A percentile compares a stretch with the other conserved stretches of the same genome.
Conservation (phyloP, 1,284 basidiomycete species). For the Tilletia caries region DNA sequence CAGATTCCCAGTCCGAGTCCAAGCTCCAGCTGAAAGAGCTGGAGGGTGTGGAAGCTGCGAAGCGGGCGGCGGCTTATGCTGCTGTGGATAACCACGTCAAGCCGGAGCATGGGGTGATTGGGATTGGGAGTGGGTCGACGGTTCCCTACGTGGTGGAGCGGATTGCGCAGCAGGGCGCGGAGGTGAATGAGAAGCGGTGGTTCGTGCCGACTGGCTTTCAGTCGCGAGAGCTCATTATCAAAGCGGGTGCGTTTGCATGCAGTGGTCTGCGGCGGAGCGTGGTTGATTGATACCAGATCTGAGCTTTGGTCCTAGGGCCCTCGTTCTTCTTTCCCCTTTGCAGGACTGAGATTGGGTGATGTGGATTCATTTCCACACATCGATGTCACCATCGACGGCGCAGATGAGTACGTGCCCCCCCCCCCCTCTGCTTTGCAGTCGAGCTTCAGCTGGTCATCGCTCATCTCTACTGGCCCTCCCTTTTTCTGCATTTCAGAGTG, state of each 20-base stretch:
- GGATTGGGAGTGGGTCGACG: slow-evolving; percentile 66
- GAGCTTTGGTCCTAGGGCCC: background rate
- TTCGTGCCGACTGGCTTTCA: slow-evolving; percentile 71
- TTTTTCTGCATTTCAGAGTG: slow-evolving; percentile 62
- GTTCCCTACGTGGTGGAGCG: slow-evolving; percentile 97
- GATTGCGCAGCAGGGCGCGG: slow-evolving; percentile 77
- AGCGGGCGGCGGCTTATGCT: slow-evolving; percentile 85
- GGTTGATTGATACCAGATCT: background rate
- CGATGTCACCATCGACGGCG: slow-evolving; percentile 95
- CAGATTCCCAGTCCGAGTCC: background rate
- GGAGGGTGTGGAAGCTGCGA: slow-evolving; percentile 60
- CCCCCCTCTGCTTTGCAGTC: too few species aligned
- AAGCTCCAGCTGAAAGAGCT: background rate
- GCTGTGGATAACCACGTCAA: slow-evolving; percentile 88
- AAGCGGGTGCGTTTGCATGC: slow-evolving; percentile 55
- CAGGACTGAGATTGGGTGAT: slow-evolving; percentile 73
- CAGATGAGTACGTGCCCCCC: slow-evolving; percentile 65
- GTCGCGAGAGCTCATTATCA: slow-evolving; percentile 88
- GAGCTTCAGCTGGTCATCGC: too few species aligned
- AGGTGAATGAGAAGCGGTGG: slow-evolving; percentile 65
- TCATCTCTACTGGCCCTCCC: background rate
- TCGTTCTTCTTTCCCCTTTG: background rate
- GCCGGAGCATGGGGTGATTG: slow-evolving; percentile 73
- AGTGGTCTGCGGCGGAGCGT: background rate
- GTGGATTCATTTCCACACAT: slow-evolving; percentile 69